These are phyloP conservation scores for Novymonas esmeraldas DNA, from an alignment of 208 protist genomes.

Conservation along the genomic window DNA sequence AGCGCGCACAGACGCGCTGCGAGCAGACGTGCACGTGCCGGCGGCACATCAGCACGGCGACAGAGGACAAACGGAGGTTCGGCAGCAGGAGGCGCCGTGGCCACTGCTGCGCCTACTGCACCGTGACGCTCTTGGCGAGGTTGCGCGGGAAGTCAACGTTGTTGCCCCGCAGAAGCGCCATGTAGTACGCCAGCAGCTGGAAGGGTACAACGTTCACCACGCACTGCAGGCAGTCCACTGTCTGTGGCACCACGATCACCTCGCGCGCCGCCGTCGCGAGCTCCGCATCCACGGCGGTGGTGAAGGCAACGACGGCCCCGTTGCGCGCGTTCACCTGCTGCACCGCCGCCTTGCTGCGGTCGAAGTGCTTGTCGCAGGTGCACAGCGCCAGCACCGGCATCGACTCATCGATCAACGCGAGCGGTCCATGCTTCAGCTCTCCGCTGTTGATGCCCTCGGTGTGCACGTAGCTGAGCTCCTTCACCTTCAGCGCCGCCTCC, in stretches of 20 bases:
- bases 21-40: not conserved
- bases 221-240: conserved; percentile 87
- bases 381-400: conserved; percentile 94
- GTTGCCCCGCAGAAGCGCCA: conserved; percentile 90
- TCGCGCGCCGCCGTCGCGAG: conserved; percentile 34
- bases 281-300: conserved; percentile 54
- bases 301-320: conserved; percentile 81
- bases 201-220: conserved; percentile 96
- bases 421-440: conserved; percentile 98
- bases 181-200: conserved; percentile 97
- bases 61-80: too few relatives aligned
- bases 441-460: conserved; percentile 96
- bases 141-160: conserved; percentile 96
- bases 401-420: conserved; percentile 96
- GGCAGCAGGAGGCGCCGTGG: too few relatives aligned
- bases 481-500: conserved; percentile 97
- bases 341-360: conserved; percentile 81
- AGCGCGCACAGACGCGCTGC: not conserved
- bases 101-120: too few relatives aligned
- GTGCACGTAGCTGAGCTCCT: conserved; percentile 98
- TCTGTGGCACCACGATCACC: conserved; percentile 77
- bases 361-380: conserved; percentile 75
- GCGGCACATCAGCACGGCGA: not conserved
- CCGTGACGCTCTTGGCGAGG: conserved; percentile 98
- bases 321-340: conserved; percentile 91